A percentile compares a stretch with the other conserved stretches of the same genome.
Evolutionary conservation across 1,284 basidiomycete species (phyloP).

Genomic region (Kalmanozyma brasiliensis): DNA sequence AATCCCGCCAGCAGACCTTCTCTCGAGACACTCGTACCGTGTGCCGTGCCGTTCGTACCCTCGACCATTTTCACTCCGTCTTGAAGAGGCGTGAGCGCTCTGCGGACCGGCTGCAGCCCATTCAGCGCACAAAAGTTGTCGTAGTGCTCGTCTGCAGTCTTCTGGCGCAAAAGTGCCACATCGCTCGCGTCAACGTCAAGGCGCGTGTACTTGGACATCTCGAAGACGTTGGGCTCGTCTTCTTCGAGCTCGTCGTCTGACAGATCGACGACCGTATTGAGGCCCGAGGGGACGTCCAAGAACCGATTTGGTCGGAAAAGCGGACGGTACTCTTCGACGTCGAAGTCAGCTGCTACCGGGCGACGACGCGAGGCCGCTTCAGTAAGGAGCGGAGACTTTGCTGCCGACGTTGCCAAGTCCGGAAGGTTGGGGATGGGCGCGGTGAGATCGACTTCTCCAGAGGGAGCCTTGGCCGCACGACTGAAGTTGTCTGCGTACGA

Average conservation of each 20-base stretch:
- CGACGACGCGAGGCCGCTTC: slow-evolving; percentile 14
- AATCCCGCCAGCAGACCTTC: slow-evolving; percentile 9
- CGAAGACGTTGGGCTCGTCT: slow-evolving; percentile 13
- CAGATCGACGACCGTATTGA: slow-evolving; percentile 41
- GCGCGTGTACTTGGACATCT: slow-evolving; percentile 5
- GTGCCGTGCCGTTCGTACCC: neutral
- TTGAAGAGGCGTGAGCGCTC: slow-evolving; percentile 2
- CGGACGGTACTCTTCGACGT: slow-evolving; percentile 21
- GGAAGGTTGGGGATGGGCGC: slow-evolving; percentile 31
- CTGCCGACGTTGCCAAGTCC: slow-evolving; percentile 4
- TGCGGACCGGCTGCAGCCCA: slow-evolving; percentile 14
- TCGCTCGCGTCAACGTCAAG: slow-evolving; percentile 13
- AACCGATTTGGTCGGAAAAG: slow-evolving; percentile 16
- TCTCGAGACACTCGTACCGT: neutral
- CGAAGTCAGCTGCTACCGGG: slow-evolving; percentile 34
- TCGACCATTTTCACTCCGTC: slow-evolving; percentile 3
- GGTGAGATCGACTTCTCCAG: slow-evolving; percentile 37
- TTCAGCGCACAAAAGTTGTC: slow-evolving; percentile 32
- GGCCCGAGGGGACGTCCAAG: slow-evolving; percentile 34
- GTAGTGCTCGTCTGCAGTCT: slow-evolving; percentile 29
- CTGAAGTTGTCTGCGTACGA: slow-evolving; percentile 45
- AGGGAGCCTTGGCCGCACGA: slow-evolving; percentile 18
- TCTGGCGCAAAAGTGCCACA: slow-evolving; percentile 20
- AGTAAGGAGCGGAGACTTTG: neutral
- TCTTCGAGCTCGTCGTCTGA: slow-evolving; percentile 42